phyloP scores from a whole-genome alignment of 257 asterid genomes.

The Pogostemon cablin region DNA sequence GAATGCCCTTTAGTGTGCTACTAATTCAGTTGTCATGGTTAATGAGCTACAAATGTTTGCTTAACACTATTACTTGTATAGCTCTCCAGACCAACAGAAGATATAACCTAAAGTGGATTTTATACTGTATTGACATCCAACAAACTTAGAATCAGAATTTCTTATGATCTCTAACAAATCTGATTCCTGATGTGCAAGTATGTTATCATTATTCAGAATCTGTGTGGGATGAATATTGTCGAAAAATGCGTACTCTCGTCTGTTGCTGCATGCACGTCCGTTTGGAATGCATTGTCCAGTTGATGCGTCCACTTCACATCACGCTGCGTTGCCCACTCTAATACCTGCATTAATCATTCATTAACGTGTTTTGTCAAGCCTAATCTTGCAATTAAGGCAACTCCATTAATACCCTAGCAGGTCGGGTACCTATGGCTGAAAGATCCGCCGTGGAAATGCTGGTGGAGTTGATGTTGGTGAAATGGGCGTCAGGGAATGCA shows the following conservation, averaged over 20 bases:
- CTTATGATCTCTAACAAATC: too few species aligned
- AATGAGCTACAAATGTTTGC: too few species aligned
- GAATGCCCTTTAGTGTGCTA: too few species aligned
- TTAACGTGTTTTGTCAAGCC: too few species aligned
- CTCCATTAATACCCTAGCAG: not conserved
- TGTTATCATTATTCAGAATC: not conserved
- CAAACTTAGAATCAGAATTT: too few species aligned
- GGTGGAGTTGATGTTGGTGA: conserved; percentile 47
- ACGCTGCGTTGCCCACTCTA: conserved; percentile 34
- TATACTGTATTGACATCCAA: too few species aligned
- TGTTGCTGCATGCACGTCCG: conserved; percentile 36
- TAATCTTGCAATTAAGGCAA: not conserved
- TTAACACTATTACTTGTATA: too few species aligned
- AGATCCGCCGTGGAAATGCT: conserved; percentile 41
- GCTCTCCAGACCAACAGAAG: too few species aligned
- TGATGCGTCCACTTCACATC: conserved; percentile 31
- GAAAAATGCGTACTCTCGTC: conserved; percentile 32
- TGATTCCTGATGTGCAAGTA: too few species aligned
- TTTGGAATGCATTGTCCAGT: conserved; percentile 34
- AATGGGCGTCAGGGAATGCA: conserved; percentile 36
- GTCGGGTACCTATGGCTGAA: conserved; percentile 35
- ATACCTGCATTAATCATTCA: conserved; percentile 13
- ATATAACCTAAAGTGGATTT: too few species aligned
- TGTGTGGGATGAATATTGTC: conserved; percentile 45
- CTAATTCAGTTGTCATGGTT: too few species aligned